Percentiles rank a stretch among this genome's conserved stretches.
phyloP scores from a whole-genome alignment of 441 rosid species.

The Erodium moschatum region DNA sequence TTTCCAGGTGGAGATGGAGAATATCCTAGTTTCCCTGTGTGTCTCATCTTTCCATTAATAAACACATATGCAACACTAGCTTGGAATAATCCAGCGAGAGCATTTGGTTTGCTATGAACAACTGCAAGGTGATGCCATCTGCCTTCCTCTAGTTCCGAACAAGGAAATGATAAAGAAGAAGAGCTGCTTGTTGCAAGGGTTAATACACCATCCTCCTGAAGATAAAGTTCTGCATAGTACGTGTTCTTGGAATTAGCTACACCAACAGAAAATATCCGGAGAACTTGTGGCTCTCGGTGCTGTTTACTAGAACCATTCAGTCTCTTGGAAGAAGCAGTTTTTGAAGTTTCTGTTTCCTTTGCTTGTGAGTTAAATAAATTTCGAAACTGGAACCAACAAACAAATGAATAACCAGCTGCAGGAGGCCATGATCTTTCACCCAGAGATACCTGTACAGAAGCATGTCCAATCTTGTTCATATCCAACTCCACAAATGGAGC shows the following conservation, averaged over 20 bases:
- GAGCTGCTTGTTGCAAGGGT: conserved; percentile 98
- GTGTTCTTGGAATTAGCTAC: conserved; percentile 62
- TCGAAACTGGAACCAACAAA: conserved; percentile 87
- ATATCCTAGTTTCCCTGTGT: conserved; percentile 96
- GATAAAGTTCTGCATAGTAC: conserved; percentile 88
- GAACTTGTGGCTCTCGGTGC: conserved; percentile 53
- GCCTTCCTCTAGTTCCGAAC: conserved; percentile 89
- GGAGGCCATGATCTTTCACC: conserved; percentile 99
- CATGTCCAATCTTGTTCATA: conserved; percentile 86
- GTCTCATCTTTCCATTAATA: conserved; percentile 92
- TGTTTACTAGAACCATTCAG: conserved; percentile 36
- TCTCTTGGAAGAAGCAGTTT: conserved; percentile 47
- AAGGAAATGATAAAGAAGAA: conserved; percentile 81
- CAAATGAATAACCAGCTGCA: conserved; percentile 96
- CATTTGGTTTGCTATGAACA: conserved; percentile 99
- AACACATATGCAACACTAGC: conserved; percentile 97
- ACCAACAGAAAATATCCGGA: conserved; percentile 94
- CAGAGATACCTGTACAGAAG: conserved; percentile 90
- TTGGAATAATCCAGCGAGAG: conserved; percentile 99
- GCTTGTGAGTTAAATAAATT: conserved; percentile 57
- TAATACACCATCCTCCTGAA: conserved; percentile 89
- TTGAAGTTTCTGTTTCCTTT: conserved; percentile 50
- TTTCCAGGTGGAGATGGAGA: conserved; percentile 97
- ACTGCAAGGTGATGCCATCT: conserved; percentile 99
- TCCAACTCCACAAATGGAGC: conserved; percentile 93